Percentiles rank a stretch among this genome's conserved stretches.
Conservation (phyloP, 1,284 basidiomycete species). For the Rhodotorula sp. region DNA sequence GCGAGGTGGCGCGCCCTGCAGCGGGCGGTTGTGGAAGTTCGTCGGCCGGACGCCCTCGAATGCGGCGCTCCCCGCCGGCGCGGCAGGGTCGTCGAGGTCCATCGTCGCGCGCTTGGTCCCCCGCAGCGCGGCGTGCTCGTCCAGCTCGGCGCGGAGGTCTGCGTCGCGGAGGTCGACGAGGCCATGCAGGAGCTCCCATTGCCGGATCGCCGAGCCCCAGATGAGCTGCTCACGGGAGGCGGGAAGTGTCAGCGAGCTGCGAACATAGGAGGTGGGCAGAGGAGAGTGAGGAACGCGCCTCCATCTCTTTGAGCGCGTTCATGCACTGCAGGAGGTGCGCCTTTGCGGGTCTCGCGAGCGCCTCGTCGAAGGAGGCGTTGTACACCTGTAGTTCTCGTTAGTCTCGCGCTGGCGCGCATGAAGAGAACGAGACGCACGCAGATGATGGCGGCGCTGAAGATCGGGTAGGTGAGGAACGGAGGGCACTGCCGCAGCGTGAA, state of each 20-base stretch:
- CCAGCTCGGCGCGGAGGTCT: slow-evolving; percentile 35
- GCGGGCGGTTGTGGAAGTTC: slow-evolving; percentile 29
- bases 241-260: no score
- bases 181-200: slow-evolving; percentile 69
- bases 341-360: slow-evolving; percentile 46
- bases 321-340: slow-evolving; percentile 68
- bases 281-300: slow-evolving; percentile 52
- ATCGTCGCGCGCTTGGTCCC: slow-evolving; percentile 35
- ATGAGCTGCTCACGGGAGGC: slow-evolving; percentile 50
- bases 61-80: neutral
- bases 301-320: slow-evolving; percentile 68
- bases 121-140: slow-evolving; percentile 15
- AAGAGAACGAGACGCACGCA: slow-evolving; percentile 54
- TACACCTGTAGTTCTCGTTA: slow-evolving; percentile 37
- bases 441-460: slow-evolving; percentile 81
- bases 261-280: neutral
- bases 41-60: slow-evolving; percentile 26
- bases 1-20: neutral
- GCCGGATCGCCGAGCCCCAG: slow-evolving; percentile 75
- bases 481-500: slow-evolving; percentile 66
- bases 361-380: slow-evolving; percentile 47
- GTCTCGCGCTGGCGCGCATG: neutral
- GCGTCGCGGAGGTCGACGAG: slow-evolving; percentile 45
- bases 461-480: slow-evolving; percentile 75
- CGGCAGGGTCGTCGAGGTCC: slow-evolving; percentile 21